phyloP scores from a whole-genome alignment of 2,329 filamentous ascomycete species.

The Verticillium albo-atrum region DNA sequence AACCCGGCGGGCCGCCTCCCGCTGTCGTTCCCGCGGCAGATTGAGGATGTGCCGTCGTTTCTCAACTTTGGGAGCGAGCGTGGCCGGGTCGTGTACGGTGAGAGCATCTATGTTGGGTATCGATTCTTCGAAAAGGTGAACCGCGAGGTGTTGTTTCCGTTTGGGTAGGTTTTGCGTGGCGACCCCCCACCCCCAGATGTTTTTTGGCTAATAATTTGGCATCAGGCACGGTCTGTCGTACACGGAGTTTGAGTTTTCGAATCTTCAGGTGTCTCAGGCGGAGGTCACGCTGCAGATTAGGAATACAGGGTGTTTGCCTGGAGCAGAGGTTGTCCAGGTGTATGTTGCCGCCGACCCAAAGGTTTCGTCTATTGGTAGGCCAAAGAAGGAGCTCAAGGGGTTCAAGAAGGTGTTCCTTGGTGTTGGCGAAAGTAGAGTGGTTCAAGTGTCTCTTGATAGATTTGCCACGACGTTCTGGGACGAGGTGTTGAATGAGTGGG shows the following conservation, averaged over 20 bases:
- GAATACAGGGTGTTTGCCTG: slow-evolving; percentile 6
- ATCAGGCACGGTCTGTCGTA: slow-evolving; percentile 67
- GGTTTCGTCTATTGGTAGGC: slow-evolving; percentile 38
- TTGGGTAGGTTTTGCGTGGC: slow-evolving; percentile 44
- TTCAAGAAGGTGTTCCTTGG: slow-evolving; percentile 61
- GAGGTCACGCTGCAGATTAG: slow-evolving; percentile 14
- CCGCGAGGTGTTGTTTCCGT: slow-evolving; percentile 64
- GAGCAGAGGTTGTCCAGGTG: slow-evolving; percentile 44
- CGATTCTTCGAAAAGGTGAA: slow-evolving; percentile 72
- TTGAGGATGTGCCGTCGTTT: slow-evolving; percentile 71
- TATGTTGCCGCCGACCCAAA: slow-evolving; percentile 42
- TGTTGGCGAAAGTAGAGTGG: slow-evolving; percentile 51
- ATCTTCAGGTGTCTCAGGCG: slow-evolving; percentile 42
- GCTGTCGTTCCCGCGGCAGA: slow-evolving; percentile 62
- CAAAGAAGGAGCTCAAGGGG: slow-evolving; percentile 60
- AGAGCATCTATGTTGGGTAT: slow-evolving; percentile 79
- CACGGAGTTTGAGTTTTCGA: slow-evolving; percentile 59
- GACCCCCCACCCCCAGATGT: too few relatives aligned
- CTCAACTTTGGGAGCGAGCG: slow-evolving; percentile 70
- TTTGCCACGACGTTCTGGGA: slow-evolving; percentile 49
- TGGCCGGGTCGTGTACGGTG: slow-evolving; percentile 69
- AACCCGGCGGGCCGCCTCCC: slow-evolving; percentile 75
- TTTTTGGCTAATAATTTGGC: neutral
- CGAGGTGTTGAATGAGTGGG: neutral
- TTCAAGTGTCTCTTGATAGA: slow-evolving; percentile 39